phyloP scores from a whole-genome alignment of 2,329 filamentous ascomycete genomes.

The Diaporthe sp. region DNA sequence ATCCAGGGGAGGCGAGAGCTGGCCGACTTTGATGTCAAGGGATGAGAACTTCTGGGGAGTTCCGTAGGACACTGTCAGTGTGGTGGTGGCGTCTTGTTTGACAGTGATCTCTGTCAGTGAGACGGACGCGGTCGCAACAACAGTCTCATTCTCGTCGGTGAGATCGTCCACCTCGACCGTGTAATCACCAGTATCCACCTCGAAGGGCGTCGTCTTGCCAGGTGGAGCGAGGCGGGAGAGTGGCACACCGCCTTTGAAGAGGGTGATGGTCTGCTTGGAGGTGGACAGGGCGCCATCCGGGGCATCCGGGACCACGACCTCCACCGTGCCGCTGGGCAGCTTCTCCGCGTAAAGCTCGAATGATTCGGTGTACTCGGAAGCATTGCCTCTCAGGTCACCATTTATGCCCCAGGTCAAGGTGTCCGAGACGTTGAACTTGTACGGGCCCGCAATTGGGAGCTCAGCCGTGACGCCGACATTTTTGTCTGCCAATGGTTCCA shows the following conservation, averaged over 20 bases:
- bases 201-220: neutral
- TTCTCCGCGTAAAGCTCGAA: neutral
- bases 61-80: neutral
- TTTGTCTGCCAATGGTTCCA: neutral
- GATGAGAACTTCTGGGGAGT: neutral
- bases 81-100: neutral
- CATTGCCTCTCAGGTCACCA: neutral
- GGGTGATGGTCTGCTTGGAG: neutral
- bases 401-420: neutral
- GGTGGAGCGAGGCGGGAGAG: neutral
- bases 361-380: neutral
- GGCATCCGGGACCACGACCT: neutral
- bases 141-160: neutral
- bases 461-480: neutral
- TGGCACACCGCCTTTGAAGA: neutral
- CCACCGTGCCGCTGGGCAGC: neutral
- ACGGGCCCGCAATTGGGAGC: neutral
- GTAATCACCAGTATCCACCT: neutral
- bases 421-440: neutral
- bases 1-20: neutral
- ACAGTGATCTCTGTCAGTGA: conserved; percentile 1
- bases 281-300: neutral
- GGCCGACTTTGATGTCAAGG: neutral
- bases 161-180: neutral
- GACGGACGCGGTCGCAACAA: neutral